Evolutionary conservation across 2,329 filamentous ascomycete genomes (phyloP).

Genomic region (Fusarium pininemorale): DNA sequence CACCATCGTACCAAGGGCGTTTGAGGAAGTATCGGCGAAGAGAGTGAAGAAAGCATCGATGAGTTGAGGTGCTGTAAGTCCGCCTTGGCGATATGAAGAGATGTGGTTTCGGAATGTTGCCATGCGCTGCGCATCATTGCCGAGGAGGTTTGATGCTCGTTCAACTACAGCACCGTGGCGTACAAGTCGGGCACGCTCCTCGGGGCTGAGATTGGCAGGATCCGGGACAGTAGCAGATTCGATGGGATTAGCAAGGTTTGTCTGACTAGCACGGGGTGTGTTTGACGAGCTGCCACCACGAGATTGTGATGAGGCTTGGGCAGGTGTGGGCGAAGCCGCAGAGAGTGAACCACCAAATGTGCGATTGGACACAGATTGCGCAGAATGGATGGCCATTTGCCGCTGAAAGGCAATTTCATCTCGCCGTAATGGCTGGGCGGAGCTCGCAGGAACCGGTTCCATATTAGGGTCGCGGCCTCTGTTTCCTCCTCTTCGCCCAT

Average conservation of each 20-base stretch:
- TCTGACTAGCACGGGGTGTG: slow-evolving; percentile 37
- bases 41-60: slow-evolving; percentile 89
- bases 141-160: slow-evolving; percentile 81
- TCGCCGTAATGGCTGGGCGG: slow-evolving; percentile 80
- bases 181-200: slow-evolving; percentile 82
- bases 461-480: slow-evolving; percentile 88
- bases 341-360: slow-evolving; percentile 88
- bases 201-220: slow-evolving; percentile 67
- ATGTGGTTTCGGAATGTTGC: slow-evolving; percentile 80
- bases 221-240: slow-evolving; percentile 61
- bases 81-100: slow-evolving; percentile 77
- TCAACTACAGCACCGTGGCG: slow-evolving; percentile 88
- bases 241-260: slow-evolving; percentile 49
- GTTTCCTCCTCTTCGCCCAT: slow-evolving; percentile 56
- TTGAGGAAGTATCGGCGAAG: slow-evolving; percentile 79
- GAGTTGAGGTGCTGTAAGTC: slow-evolving; percentile 77
- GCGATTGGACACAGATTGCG: slow-evolving; percentile 80
- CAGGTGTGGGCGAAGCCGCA: slow-evolving; percentile 40
- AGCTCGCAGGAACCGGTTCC: slow-evolving; percentile 78
- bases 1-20: slow-evolving; percentile 86
- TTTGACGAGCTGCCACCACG: slow-evolving; percentile 35
- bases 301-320: slow-evolving; percentile 38
- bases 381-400: slow-evolving; percentile 89
- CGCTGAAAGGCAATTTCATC: slow-evolving; percentile 93
- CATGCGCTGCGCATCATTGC: slow-evolving; percentile 79